Evolutionary conservation across 306 rosid genomes (phyloP).

Genomic region (Begonia loranthoides): DNA sequence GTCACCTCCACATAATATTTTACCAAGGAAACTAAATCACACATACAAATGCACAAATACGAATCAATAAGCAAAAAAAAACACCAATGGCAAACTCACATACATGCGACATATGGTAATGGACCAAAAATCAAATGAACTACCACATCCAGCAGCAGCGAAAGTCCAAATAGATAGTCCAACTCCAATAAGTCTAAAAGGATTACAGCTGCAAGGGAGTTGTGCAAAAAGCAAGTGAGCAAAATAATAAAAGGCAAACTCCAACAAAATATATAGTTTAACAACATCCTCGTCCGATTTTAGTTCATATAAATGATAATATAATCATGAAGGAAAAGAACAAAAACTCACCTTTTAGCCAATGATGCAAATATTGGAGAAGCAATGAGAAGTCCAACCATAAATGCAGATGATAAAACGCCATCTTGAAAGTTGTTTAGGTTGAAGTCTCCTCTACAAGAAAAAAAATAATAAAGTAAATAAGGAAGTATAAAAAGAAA

Average conservation of each 20-base stretch:
- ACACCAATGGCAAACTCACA: conserved; percentile 33
- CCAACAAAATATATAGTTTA: not conserved
- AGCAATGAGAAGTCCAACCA: conserved; percentile 89
- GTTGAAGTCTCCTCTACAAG: conserved; percentile 71
- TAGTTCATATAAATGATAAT: not conserved
- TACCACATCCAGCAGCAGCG: conserved; percentile 44
- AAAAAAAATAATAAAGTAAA: conserved; percentile 2
- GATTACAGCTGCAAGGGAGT: conserved; percentile 52
- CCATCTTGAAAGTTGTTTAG: conserved; percentile 89
- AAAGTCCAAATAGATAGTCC: conserved; percentile 81
- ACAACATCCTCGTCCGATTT: not conserved
- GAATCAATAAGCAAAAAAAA: conserved; percentile 3
- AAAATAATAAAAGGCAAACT: conserved; percentile 1
- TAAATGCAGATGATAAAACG: conserved; percentile 78
- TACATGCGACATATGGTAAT: conserved; percentile 72
- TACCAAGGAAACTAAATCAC: not conserved
- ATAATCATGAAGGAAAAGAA: not conserved
- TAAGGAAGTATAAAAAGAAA: conserved; percentile 1
- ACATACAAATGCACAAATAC: not conserved
- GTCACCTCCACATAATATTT: no score
- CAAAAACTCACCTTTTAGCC: conserved; percentile 57
- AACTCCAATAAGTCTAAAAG: conserved; percentile 78
- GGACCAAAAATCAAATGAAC: conserved; percentile 68
- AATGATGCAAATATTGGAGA: conserved; percentile 84
- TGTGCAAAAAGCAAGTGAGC: conserved; percentile 2